Base-by-base conservation (phyloP, 495 filamentous ascomycete species). In the Penicillium paxilli region DNA sequence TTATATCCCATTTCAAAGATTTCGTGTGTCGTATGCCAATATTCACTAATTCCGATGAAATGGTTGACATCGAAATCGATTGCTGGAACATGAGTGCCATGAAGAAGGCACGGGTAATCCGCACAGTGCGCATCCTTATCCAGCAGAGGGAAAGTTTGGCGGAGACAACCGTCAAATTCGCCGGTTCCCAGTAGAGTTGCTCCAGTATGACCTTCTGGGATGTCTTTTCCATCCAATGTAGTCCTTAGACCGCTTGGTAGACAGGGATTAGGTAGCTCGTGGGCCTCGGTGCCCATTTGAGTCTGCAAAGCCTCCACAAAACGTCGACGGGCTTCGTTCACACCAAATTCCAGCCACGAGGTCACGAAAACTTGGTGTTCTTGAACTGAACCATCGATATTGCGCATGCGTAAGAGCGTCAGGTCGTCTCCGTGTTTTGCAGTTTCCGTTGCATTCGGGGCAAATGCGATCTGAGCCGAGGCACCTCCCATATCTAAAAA, bases 401-500 rank as follows among this genome's bases (percentile, higher is more conserved):
- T 93, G 51, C 94, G 83, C 68, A 99, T 67, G 35, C 95, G 84
- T 32, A 99, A 65, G 28, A 98, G 62, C 51, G 88, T 96, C 40
- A 99, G 76, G 65, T 98, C 92, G 51, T 96, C 84, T 1, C 89
- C 87, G 67, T 99, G 94, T 57, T 92, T 95, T 58, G 86, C 80
- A 5, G 90, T 86, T 64, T 98, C 94, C 0, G 94, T 99, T 11
- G 81, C 72, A 68, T 99, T 99, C 0, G 94, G 94, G 9, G 92
- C 91, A 68, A 99, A 99, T 5, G 94, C 94, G 60, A 99, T 97
- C 67, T 98, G 94, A 17, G 94, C 92, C 0, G 92, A 97, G 16
- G 94, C 94, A 16, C 94, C 94, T 22, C 94, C 94, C 94, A 99
- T 98, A 67, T 99, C 94, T 47, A 99, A 71, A 66, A 99, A 99